Percentiles rank a stretch among this genome's conserved stretches.
Evolutionary conservation across 768 basidiomycete genomes (phyloP).

Genomic region (Agaricus blazei): DNA sequence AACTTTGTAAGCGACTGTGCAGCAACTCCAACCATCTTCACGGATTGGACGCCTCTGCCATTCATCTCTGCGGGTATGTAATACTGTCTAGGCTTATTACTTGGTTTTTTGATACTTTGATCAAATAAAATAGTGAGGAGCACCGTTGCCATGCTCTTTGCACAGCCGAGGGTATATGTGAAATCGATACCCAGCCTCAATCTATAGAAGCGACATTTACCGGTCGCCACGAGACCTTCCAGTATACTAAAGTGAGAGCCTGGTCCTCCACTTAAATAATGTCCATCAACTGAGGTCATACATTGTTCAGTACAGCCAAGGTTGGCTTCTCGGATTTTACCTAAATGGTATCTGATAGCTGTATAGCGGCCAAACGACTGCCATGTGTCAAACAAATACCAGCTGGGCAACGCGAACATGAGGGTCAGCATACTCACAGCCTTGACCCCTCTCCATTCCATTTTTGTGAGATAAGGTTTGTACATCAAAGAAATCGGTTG

Average conservation of each 20-base stretch:
- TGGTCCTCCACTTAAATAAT: background rate
- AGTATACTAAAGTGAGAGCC: slow-evolving; percentile 52
- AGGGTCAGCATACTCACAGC: slow-evolving; percentile 45
- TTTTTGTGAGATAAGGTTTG: slow-evolving; percentile 47
- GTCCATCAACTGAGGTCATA: background rate
- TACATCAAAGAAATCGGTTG: background rate
- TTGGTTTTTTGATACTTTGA: too few species aligned
- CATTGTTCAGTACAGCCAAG: slow-evolving; percentile 45
- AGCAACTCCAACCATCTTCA: slow-evolving; percentile 46
- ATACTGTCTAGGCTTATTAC: background rate
- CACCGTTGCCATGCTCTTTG: slow-evolving; percentile 44
- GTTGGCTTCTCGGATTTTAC: slow-evolving; percentile 18
- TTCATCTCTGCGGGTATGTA: slow-evolving; percentile 56
- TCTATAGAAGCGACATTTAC: slow-evolving; percentile 60
- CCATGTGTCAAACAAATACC: slow-evolving; percentile 44
- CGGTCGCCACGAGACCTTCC: slow-evolving; percentile 54
- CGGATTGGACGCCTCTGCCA: slow-evolving; percentile 29
- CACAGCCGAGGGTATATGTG: slow-evolving; percentile 42
- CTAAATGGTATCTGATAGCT: background rate
- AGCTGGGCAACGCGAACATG: slow-evolving; percentile 35
- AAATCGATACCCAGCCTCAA: slow-evolving; percentile 54
- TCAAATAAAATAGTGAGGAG: slow-evolving; percentile 33
- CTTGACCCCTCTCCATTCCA: slow-evolving; percentile 41
- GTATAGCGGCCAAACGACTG: slow-evolving; percentile 42
- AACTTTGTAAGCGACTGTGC: slow-evolving; percentile 53